phyloP scores from a whole-genome alignment of 1,284 basidiomycete species.

The Taiwanofungus camphoratus region DNA sequence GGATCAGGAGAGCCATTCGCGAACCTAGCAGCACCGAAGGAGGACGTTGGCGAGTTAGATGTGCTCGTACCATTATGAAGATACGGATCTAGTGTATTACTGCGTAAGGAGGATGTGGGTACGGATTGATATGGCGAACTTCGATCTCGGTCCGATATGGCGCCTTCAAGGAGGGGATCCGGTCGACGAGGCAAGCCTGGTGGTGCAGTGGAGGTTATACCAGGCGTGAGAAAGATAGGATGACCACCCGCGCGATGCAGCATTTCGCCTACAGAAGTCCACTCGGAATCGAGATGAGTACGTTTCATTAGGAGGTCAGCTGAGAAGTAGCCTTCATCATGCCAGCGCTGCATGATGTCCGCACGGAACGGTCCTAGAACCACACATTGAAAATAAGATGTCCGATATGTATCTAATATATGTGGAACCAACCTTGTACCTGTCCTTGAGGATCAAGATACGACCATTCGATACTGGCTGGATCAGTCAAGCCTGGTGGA shows the following conservation, averaged over 20 bases:
- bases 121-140: conserved; percentile 58
- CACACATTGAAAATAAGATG: conserved; percentile 6
- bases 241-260: conserved; percentile 43
- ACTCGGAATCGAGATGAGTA: conserved; percentile 57
- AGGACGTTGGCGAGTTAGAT: conserved; percentile 66
- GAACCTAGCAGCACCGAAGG: conserved; percentile 56
- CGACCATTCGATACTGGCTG: conserved; percentile 79
- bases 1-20: conserved; percentile 65
- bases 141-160: conserved; percentile 31
- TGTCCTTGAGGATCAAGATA: conserved; percentile 89
- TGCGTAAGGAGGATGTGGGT: conserved; percentile 51
- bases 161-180: conserved; percentile 38
- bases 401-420: background rate
- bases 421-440: conserved; percentile 71
- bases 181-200: conserved; percentile 48
- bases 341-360: conserved; percentile 95
- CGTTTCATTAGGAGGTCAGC: conserved; percentile 82
- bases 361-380: conserved; percentile 83
- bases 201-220: conserved; percentile 36
- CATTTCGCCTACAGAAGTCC: conserved; percentile 59
- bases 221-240: conserved; percentile 60
- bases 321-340: conserved; percentile 88
- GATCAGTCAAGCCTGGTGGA: conserved; percentile 43
- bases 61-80: conserved; percentile 44
- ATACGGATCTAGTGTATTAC: conserved; percentile 56